Evolutionary conservation across 495 filamentous ascomycete genomes (phyloP), one percentile per base, ranked within the genome.

Genomic region (Aeminium ludgeri): DNA sequence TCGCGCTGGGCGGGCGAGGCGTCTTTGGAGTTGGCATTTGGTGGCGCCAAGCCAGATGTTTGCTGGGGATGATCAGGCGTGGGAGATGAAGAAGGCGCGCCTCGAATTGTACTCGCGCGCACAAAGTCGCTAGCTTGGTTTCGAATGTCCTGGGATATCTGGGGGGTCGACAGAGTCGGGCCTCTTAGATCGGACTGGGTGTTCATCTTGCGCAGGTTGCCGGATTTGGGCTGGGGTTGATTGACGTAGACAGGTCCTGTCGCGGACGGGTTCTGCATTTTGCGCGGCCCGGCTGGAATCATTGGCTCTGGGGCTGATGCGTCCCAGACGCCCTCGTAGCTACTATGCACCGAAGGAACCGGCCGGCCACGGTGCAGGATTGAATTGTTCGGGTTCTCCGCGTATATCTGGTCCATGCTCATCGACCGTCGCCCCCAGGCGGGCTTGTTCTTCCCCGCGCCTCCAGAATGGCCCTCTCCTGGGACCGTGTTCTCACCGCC

Each of bases 261-360:
- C 43, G 34, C 40, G 44, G 45, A 59, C 45, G 73, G 72, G 17
- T 68, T 55, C 46, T 74, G 73, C 49, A 65, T 70, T 48, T 74
- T 75, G 36, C 71, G 37, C 38, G 86, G 85, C 10, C 86, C 87
- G 32, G 66, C 78, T 15, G 85, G 86, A 36, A 97, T 64, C 30
- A 76, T 89, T 17, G 89, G 89, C 16, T 78, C 86, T 10, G 86
- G 87, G 20, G 89, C 89, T 43, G n/a, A n/a, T n/a, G 86, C 82
- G 51, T 93, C 84, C 56, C 78, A 72, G 41, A 73, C 66, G 49
- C 76, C 57, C 40, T 71, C 69, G 34, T 23, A 43, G 20, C 38
- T 43, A 37, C 45, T 47, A 35, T 34, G 32, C 8, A 41, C 41
- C 11, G 44, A 45, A 1, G 50, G 44, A 4, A 51, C 45, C 1